Conservation (phyloP, 148 eudicot species). For the Rhododendron mucronatum region DNA sequence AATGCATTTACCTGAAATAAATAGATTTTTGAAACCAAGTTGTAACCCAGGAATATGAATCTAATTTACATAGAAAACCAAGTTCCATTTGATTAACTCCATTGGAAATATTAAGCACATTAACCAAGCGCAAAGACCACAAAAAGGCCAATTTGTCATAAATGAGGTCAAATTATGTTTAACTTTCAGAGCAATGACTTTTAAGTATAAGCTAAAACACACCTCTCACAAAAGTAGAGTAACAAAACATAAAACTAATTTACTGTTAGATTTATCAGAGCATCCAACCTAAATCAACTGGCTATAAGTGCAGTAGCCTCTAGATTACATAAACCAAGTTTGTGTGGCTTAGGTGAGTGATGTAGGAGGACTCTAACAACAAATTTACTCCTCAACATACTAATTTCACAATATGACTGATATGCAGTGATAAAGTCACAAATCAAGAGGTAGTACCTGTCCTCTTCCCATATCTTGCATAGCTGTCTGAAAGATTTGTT, state of each 20-base stretch:
- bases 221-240: not conserved
- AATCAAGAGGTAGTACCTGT: conserved; percentile 28
- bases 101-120: not conserved
- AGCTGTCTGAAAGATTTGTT: conserved; percentile 56
- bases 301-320: not conserved
- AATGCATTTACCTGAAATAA: not conserved
- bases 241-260: not conserved
- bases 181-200: not conserved
- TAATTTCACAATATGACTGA: not conserved
- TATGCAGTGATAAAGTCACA: not conserved
- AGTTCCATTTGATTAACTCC: not conserved
- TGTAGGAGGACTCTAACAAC: not conserved
- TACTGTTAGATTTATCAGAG: not conserved
- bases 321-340: not conserved
- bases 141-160: not conserved
- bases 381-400: not conserved
- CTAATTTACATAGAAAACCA: not conserved
- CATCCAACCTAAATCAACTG: not conserved
- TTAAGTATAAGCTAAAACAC: not conserved
- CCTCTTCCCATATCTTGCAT: conserved; percentile 50
- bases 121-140: not conserved
- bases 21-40: not conserved
- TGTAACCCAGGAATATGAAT: not conserved
- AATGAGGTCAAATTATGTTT: not conserved
- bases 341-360: not conserved